Conservation (phyloP, 1,284 basidiomycete species). For the Anthracocystis setariae region DNA sequence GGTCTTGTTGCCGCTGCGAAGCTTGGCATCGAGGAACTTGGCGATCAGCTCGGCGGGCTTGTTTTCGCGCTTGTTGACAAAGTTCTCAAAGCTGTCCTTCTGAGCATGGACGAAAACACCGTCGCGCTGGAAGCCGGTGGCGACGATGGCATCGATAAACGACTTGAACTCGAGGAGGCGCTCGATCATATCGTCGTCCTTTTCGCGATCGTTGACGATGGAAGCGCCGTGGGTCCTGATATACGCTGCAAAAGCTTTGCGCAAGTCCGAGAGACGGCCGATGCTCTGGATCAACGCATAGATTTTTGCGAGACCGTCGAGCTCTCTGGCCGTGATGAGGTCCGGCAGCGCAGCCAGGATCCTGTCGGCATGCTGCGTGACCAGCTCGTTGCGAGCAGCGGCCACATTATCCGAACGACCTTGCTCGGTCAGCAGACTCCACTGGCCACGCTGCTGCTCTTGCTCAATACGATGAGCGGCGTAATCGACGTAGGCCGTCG, state of each 20-base stretch:
- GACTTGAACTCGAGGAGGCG: slow-evolving; percentile 56
- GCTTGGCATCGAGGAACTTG: slow-evolving; percentile 84
- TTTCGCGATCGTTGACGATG: slow-evolving; percentile 55
- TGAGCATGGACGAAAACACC: slow-evolving; percentile 68
- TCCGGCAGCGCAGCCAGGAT: slow-evolving; percentile 45
- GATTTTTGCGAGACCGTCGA: slow-evolving; percentile 28
- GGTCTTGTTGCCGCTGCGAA: slow-evolving; percentile 84
- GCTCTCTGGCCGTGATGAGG: slow-evolving; percentile 38
- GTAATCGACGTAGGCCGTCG: slow-evolving; percentile 45
- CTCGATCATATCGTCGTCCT: slow-evolving; percentile 62
- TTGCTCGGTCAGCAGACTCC: slow-evolving; percentile 33
- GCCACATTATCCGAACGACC: slow-evolving; percentile 35
- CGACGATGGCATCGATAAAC: slow-evolving; percentile 48
- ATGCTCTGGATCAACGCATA: slow-evolving; percentile 48
- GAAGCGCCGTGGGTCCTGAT: slow-evolving; percentile 45
- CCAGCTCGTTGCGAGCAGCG: slow-evolving; percentile 34
- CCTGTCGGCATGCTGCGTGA: slow-evolving; percentile 41
- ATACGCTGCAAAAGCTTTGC: slow-evolving; percentile 46
- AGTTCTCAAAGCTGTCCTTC: slow-evolving; percentile 79
- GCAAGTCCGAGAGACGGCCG: slow-evolving; percentile 35
- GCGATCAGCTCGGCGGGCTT: slow-evolving; percentile 96
- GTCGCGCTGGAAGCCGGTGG: slow-evolving; percentile 49
- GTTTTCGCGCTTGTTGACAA: slow-evolving; percentile 82
- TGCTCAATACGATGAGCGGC: slow-evolving; percentile 41
- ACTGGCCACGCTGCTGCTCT: slow-evolving; percentile 45